Base-by-base conservation (phyloP, 208 protist genomes). In the Crithidia thermophila region DNA sequence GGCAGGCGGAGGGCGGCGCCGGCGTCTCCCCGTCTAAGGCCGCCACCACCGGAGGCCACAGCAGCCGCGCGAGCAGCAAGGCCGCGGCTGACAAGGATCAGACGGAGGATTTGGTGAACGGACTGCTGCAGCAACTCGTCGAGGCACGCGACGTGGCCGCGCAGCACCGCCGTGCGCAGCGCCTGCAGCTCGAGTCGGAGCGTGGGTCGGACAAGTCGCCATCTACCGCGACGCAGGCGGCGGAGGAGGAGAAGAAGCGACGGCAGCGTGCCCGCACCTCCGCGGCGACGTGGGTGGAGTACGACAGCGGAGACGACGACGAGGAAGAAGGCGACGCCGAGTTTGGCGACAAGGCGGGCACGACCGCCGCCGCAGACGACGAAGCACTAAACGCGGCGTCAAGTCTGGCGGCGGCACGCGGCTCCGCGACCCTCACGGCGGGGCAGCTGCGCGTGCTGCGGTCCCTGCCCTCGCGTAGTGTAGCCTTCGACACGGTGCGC, bases 371-470 rank as follows among this genome's bases (percentile, higher is more conserved):
- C 13, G 34, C 46, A 0, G 37, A 30, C 20, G 43, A 33, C 6
- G 47, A 31, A 1, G 14, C 43, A 43, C 34, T 51, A 2, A 39
- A 18, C 23, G 0, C 20, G 25, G 10, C 34, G 3, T 2, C 21
- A 16, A 21, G 14, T 0, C 39, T 11, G 21, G 2, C 30, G 21
- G 57, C 37, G 10, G 57, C 28, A 2, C 25, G 28, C 18, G 45
- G 25, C 6, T 4, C 57, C 3, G 11, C 57, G 7, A n/a, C 51
- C n/a, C 23, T 75, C 23, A 63, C 68, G n/a, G 42, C n/a, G 6
- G 68, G 58, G 34, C 64, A 66, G 52, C 61, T 72, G 60, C 30
- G 34, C 25, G 49, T 75, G 20, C 52, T 75, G 45, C 68, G 68
- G 23, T 67, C 42, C 21, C 27, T 75, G 28, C 68, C 68, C 4